Conservation (phyloP, 2,329 filamentous ascomycete species). For the Ophiostoma perfectum region DNA sequence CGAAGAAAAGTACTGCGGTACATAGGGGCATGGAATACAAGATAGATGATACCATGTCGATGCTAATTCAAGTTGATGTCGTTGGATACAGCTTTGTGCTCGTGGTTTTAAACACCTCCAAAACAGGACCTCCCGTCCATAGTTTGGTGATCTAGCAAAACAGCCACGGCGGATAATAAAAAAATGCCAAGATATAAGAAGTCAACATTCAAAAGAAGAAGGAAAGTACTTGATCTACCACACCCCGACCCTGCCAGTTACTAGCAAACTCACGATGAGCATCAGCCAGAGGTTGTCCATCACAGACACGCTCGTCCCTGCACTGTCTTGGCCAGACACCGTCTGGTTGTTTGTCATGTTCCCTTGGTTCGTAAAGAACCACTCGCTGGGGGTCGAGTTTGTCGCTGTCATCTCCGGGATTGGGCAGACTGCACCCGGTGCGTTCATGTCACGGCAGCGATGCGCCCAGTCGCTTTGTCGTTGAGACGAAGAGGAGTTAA, state of each 20-base stretch:
- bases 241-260: not conserved
- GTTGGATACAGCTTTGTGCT: no score
- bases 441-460: constrained; percentile 40
- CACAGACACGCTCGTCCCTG: not conserved
- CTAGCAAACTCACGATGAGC: not conserved
- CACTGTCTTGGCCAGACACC: constrained; percentile 27
- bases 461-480: constrained; percentile 37
- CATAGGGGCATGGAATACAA: no score
- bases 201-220: no score
- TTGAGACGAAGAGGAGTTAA: constrained; percentile 57
- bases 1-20: no score
- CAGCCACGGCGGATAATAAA: no score
- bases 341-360: constrained; percentile 48
- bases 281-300: not conserved
- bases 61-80: no score
- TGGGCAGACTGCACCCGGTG: constrained; percentile 40
- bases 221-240: not conserved
- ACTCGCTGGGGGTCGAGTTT: constrained; percentile 34
- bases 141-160: no score
- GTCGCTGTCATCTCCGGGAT: constrained; percentile 45
- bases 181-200: no score
- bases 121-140: no score
- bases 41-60: no score
- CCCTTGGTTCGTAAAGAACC: constrained; percentile 46
- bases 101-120: no score